Percentiles rank a stretch among this genome's conserved stretches.
Conservation (phyloP, 2,329 filamentous ascomycete species). For the Fusarium sp. region DNA sequence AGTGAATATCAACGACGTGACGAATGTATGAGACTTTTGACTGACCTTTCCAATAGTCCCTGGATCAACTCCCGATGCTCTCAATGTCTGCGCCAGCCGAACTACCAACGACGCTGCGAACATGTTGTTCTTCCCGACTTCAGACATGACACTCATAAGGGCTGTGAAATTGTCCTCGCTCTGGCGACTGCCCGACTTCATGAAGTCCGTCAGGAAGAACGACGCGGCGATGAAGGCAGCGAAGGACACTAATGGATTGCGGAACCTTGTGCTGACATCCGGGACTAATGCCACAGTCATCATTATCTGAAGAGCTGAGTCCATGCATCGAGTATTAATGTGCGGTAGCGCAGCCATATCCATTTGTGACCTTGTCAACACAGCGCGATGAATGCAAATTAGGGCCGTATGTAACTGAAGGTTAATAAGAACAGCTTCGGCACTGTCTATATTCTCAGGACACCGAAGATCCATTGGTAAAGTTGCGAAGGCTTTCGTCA, state of each 20-base stretch:
- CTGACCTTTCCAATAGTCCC: constrained; percentile 29
- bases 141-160: constrained; percentile 62
- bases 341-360: constrained; percentile 20
- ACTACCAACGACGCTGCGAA: constrained; percentile 66
- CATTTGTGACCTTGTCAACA: constrained; percentile 21
- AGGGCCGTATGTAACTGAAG: constrained; percentile 34
- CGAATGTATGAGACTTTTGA: too few species aligned
- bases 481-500: constrained; percentile 34
- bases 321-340: constrained; percentile 18
- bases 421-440: constrained; percentile 36
- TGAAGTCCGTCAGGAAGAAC: constrained; percentile 28
- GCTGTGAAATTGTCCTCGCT: constrained; percentile 74
- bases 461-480: constrained; percentile 22
- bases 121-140: constrained; percentile 65
- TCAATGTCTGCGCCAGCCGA: constrained; percentile 78
- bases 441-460: constrained; percentile 35
- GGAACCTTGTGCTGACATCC: constrained; percentile 24
- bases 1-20: neutral
- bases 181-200: neutral
- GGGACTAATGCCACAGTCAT: constrained; percentile 35
- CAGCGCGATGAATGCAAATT: constrained; percentile 35
- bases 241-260: constrained; percentile 32
- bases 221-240: constrained; percentile 35
- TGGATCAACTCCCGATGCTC: constrained; percentile 24
- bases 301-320: constrained; percentile 38